Evolutionary conservation across 768 basidiomycete genomes (phyloP).

Genomic region (Coprinopsis sp.): DNA sequence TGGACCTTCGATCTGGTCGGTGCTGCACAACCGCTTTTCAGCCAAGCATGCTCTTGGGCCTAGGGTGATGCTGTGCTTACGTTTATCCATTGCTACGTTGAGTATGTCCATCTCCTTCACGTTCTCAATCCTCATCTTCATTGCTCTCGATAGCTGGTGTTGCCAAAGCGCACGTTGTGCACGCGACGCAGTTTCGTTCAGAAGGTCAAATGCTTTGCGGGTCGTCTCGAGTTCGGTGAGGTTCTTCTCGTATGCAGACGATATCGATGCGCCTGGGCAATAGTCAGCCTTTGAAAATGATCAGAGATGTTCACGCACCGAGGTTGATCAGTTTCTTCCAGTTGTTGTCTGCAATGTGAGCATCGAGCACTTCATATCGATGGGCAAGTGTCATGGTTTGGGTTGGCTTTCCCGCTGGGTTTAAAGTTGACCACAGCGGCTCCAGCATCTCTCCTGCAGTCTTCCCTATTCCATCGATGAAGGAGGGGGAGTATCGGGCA

Average conservation of each 20-base stretch:
- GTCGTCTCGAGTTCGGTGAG: neutral
- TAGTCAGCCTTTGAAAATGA: neutral
- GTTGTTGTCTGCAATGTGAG: conserved; percentile 29
- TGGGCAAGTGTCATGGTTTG: conserved; percentile 20
- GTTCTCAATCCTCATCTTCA: neutral
- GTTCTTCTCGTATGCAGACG: neutral
- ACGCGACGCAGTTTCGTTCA: neutral
- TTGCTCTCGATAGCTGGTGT: neutral
- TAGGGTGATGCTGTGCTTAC: neutral
- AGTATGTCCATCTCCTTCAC: neutral
- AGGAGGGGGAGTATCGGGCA: conserved; percentile 20
- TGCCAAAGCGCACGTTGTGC: neutral
- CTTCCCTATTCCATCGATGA: conserved; percentile 23
- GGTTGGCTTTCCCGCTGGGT: conserved; percentile 20
- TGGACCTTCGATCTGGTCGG: neutral
- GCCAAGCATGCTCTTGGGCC: too few species aligned
- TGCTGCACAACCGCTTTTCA: neutral
- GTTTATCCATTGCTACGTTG: neutral
- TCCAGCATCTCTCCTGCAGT: conserved; percentile 32
- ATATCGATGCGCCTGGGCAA: too few species aligned
- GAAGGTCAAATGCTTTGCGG: neutral
- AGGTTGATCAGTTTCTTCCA: conserved; percentile 23
- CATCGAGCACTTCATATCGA: conserved; percentile 23
- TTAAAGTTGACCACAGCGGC: conserved; percentile 26
- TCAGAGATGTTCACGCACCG: conserved; percentile 1